Evolutionary conservation across 306 rosid genomes (phyloP), one percentile per base, ranked within the genome.

Genomic region (Trifolium dubium): DNA sequence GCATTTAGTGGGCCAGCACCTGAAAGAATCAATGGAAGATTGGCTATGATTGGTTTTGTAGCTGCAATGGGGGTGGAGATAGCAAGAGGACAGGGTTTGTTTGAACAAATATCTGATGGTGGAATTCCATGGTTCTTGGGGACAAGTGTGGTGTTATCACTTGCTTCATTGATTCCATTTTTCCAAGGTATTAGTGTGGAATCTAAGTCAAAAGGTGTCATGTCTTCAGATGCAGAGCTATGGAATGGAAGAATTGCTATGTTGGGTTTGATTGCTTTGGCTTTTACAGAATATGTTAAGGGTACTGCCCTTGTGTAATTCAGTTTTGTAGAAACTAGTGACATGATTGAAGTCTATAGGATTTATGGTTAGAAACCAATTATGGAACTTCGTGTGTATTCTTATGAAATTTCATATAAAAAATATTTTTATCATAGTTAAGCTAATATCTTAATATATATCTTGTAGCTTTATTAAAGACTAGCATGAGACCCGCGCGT

Each of bases 171-270:
- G 70, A 79, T 93, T 55, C 98, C 98, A 7, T 65, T 91, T 8
- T 81, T 85, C 6, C 80, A 63, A 50, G 98, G 98, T 10, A 88
- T 93, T 1, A 89, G 88, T 3, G 96, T 75, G 6, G 98, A 90
- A 72, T 93, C 96, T 0, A 90, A 81, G 4, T 93, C 97, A 0
- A 59, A 81, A 3, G 86, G 88, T 19, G 0, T 89, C 4, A 85
- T 90, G 93, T 73, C 88, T 2, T 93, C 98, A 0, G 80, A 90
- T 56, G 98, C 97, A 0, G 96, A 93, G 80, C 2, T 90, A 0
- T 90, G 93, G 96, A 90, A 93, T 69, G 98, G 97, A 8, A 85
- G 98, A 34, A 39, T 89, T 28, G 98, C 98, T 5, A 90, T 93
- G 98, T 67, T 93, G 70, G 98, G 98, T 18, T 50, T 93, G 19